Percentiles rank a stretch among this genome's conserved stretches.
Evolutionary conservation across 768 basidiomycete genomes (phyloP).

Genomic region (Imleria badia): DNA sequence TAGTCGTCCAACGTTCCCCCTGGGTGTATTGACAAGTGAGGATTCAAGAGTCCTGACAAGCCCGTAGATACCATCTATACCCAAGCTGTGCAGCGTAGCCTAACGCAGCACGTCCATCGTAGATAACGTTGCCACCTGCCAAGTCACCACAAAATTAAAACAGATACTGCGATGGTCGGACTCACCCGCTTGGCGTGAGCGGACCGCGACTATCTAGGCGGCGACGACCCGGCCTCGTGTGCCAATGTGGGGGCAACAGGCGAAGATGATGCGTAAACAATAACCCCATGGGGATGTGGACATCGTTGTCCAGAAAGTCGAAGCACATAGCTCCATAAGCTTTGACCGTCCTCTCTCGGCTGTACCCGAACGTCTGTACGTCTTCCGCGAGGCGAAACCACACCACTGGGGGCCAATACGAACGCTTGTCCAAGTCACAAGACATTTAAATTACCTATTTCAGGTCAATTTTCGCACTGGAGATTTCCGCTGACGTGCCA

Average conservation of each 20-base stretch:
- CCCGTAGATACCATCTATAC: too few species aligned
- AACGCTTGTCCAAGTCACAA: background rate
- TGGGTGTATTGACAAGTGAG: too few species aligned
- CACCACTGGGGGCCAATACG: background rate
- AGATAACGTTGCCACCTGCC: background rate
- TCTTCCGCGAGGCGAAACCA: background rate
- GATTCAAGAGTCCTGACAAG: too few species aligned
- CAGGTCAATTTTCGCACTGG: background rate
- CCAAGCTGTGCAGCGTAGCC: too few species aligned
- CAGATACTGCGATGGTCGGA: background rate
- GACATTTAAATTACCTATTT: background rate
- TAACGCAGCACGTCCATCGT: too few species aligned
- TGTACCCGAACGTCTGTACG: background rate
- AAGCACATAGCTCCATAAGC: too few species aligned
- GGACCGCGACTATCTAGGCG: too few species aligned
- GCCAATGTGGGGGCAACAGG: background rate
- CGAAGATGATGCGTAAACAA: background rate
- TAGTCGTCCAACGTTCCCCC: too few species aligned
- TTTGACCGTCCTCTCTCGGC: background rate
- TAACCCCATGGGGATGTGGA: background rate
- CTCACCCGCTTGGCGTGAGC: background rate
- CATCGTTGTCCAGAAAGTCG: too few species aligned
- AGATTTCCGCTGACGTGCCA: conserved; percentile 1
- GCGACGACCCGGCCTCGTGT: too few species aligned
- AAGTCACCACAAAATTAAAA: background rate